Base-by-base conservation (phyloP, 1,284 basidiomycete genomes). In the Cryptococcus neoformans region DNA sequence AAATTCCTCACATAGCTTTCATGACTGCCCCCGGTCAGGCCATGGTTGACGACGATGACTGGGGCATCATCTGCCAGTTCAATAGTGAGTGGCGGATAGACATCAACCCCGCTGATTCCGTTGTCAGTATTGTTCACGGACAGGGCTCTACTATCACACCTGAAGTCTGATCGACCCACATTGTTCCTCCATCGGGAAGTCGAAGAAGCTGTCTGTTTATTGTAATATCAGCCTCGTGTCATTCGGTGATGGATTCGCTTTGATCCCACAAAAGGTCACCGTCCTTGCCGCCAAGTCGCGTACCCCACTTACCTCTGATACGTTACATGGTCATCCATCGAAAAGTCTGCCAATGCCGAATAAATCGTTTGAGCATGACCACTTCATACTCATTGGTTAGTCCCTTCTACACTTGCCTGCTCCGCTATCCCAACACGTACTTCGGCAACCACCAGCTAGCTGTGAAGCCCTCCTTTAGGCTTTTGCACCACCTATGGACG, bases 1-100 rank as follows among this genome's bases (percentile, higher is more conserved):
- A 94, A 81, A 12, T 87, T 84, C 57, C 90, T 81, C 44, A 94
- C 87, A 69, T 93, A 93, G n/a, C 87, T 82, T 80, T 93, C 92
- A 73, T 92, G 84, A 12, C 89, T 91, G 34, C 90, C 90, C 72
- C 91, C 91, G n/a, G 89, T 90, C 46, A 93, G 77, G 12, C 90
- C 91, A 68, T 94, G 92, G 34, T 66, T 67, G 64, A 86, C 79
- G n/a, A 91, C 86, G 51, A 94, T 80, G 52, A 92, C 85, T 1
- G 92, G 91, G 3, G 86, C 82, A 56, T 85, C 82, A 28, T 84
- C 81, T 41, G 77, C 72, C 14, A 87, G 66, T n/a, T 79, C 74
- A 10, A 80, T 76, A 54, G 82, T 79, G 60, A 83, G 44, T 5
- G 63, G 59, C 2, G 66, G 66, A 12, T 59, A 58, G 40, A 68